Conservation (phyloP, 1,139 yeast genomes). For the Spathaspora sp. region DNA sequence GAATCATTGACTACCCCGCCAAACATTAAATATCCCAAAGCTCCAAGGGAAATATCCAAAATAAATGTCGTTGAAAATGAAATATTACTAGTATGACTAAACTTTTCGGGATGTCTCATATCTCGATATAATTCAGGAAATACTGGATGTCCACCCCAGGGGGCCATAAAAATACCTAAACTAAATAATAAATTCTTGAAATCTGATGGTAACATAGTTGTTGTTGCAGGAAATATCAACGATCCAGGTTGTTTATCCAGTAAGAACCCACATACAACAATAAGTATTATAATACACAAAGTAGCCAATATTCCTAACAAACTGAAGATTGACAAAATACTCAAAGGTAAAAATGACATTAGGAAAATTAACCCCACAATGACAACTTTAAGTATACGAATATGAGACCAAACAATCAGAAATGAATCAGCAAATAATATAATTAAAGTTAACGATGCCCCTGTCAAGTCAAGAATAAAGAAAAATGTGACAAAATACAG, state of each 20-base stretch:
- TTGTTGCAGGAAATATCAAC: constrained; percentile 50
- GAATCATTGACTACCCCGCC: constrained; percentile 39
- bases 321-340: constrained; percentile 68
- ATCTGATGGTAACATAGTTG: constrained; percentile 53
- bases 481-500: constrained; percentile 64
- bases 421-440: constrained; percentile 85
- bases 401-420: constrained; percentile 57
- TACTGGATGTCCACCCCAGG: constrained; percentile 91
- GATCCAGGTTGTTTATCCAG: constrained; percentile 66
- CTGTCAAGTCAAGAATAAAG: constrained; percentile 74
- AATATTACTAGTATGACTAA: constrained; percentile 24
- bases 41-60: constrained; percentile 34
- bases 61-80: constrained; percentile 36
- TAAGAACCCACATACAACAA: constrained; percentile 62
- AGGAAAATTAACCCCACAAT: constrained; percentile 52
- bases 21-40: constrained; percentile 42
- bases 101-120: constrained; percentile 72
- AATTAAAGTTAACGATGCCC: constrained; percentile 75
- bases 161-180: constrained; percentile 78
- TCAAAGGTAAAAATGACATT: constrained; percentile 72
- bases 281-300: constrained; percentile 55
- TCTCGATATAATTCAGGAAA: constrained; percentile 79
- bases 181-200: constrained; percentile 53
- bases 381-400: constrained; percentile 49
- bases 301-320: constrained; percentile 76